These are phyloP conservation scores for Myrica gale DNA, from an alignment of 306 rosid species.

Conservation along the genomic window DNA sequence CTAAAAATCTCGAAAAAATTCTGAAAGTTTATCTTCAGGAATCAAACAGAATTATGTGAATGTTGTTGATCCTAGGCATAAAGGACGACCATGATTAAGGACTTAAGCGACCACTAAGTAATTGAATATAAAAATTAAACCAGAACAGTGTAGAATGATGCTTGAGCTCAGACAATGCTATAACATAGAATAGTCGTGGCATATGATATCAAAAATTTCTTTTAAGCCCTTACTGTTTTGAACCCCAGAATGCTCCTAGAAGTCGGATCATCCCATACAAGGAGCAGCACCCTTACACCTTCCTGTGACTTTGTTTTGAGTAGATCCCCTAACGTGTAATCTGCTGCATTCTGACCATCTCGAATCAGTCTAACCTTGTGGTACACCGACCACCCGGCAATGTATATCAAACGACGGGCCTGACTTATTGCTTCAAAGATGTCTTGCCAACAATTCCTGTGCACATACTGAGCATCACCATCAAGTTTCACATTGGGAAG, in stretches of 20 bases:
- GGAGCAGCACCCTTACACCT: conserved; percentile 85
- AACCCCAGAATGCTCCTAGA: conserved; percentile 64
- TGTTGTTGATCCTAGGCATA: too few species aligned
- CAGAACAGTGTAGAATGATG: background rate
- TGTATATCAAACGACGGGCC: conserved; percentile 68
- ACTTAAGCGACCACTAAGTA: background rate
- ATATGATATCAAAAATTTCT: conserved; percentile 10
- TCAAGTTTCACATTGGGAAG: conserved; percentile 54
- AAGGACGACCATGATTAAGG: background rate
- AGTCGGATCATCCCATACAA: conserved; percentile 94
- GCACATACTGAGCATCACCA: conserved; percentile 45
- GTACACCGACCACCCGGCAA: conserved; percentile 88
- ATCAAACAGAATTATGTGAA: background rate
- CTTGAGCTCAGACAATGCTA: background rate
- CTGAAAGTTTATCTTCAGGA: background rate
- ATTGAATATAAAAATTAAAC: background rate
- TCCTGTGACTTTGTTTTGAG: conserved; percentile 79
- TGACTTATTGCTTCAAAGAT: conserved; percentile 64
- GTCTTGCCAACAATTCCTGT: conserved; percentile 68
- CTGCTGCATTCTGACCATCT: conserved; percentile 30
- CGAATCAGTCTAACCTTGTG: conserved; percentile 67
- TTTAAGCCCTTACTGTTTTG: conserved; percentile 50
- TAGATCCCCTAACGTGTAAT: conserved; percentile 63
- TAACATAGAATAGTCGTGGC: conserved; percentile 2
- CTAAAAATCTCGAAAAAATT: background rate